phyloP scores from a whole-genome alignment of 495 filamentous ascomycete genomes.

The Lepraria neglecta region DNA sequence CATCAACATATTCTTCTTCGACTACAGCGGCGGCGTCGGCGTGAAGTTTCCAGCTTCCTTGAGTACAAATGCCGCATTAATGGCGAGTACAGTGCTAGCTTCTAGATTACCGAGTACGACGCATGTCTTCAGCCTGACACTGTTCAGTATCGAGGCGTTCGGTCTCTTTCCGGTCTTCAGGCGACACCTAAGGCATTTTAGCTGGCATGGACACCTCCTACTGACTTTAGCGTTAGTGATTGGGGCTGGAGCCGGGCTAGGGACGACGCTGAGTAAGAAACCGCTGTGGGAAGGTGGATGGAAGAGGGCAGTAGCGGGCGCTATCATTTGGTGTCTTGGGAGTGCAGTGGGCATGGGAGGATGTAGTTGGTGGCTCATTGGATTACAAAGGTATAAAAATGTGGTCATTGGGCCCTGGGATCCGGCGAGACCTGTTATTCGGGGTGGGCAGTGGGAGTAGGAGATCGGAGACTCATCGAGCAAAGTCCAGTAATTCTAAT shows the following conservation, averaged over 20 bases:
- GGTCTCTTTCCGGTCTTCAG: conserved; percentile 94
- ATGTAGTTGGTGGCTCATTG: conserved; percentile 97
- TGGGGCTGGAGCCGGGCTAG: conserved; percentile 70
- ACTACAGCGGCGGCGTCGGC: conserved; percentile 68
- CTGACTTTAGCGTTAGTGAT: conserved; percentile 75
- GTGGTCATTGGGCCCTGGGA: conserved; percentile 98
- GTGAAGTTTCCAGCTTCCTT: conserved; percentile 76
- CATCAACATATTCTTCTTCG: conserved; percentile 96
- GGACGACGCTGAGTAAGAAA: conserved; percentile 56
- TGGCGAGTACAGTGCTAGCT: conserved; percentile 89
- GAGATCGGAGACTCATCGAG: no score
- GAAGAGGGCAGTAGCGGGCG: conserved; percentile 63
- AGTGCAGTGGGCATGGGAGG: conserved; percentile 78
- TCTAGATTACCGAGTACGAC: conserved; percentile 80
- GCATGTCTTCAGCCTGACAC: conserved; percentile 89
- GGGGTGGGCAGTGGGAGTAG: conserved; percentile 28
- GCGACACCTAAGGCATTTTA: conserved; percentile 72
- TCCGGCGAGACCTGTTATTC: conserved; percentile 79
- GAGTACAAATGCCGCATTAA: conserved; percentile 89
- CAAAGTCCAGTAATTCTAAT: background rate
- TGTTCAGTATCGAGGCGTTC: conserved; percentile 96
- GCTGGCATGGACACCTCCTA: conserved; percentile 73
- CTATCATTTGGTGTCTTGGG: conserved; percentile 62
- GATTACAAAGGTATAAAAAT: conserved; percentile 97
- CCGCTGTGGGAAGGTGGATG: conserved; percentile 53